Evolutionary conservation across 495 filamentous ascomycete genomes (phyloP), one percentile per base, ranked within the genome.

Genomic region (Rhizodiscina lignyota): DNA sequence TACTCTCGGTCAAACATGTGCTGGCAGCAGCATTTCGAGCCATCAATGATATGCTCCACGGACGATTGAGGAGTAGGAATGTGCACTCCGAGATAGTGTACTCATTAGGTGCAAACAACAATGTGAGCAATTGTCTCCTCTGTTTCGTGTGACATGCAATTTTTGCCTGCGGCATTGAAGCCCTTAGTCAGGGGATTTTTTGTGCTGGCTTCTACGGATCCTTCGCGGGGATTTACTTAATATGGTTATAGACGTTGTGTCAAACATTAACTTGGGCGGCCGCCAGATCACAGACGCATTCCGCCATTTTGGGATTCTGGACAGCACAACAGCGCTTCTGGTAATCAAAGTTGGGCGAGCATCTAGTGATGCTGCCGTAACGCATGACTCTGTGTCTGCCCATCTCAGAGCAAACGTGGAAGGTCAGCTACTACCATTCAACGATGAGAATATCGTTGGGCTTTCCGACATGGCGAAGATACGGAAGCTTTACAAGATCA

Each of bases 11-110:
- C 17, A 51, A 61, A 1, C 86, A 94, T 46, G 55, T 75, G 22
- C 63, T 87, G 21, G 74, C 82, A 2, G 86, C 85, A 5, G 62
- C 77, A 19, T 93, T 79, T 51, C 67, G 77, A 46, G 83, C 86
- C 4, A 59, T 83, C 32, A 83, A 77, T 43, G 70, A 76, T 43
- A 58, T 68, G 21, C 37, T 73, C 12, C 61, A 69, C 32, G 59
- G 60, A 0, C 68, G 72, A 17, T 58, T 87, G 21, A 75, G 72
- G 44, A 89, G 82, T 18, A 70, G 75, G 23, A 96, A 94, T 50
- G 75, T 94, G 8, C 89, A 96, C 47, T 89, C 85, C 0, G 89
- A 96, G 53, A 81, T 83, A 39, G 86, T 99, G 2, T 80, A 81
- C 46, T 74, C 72, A 10, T 59, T 99, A 6, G 81, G 72, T 34